Percentiles rank a stretch among this genome's conserved stretches.
Evolutionary conservation across 2,329 filamentous ascomycete genomes (phyloP).

Genomic region (Exophiala dermatitidis): DNA sequence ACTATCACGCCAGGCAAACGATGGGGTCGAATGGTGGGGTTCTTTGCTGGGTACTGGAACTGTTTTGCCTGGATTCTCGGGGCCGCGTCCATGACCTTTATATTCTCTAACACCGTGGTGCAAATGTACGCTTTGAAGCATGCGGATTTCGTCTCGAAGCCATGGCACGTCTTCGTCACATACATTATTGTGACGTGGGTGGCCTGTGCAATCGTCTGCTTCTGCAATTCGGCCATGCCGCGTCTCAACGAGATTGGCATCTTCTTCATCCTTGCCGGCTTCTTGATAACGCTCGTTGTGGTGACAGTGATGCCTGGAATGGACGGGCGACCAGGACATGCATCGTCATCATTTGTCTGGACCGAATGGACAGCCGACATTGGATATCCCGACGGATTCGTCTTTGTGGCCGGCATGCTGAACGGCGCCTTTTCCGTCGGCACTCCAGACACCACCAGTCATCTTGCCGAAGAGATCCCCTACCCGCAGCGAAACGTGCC

Average conservation of each 20-base stretch:
- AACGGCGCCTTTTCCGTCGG: slow-evolving; percentile 65
- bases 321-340: slow-evolving; percentile 29
- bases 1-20: slow-evolving; percentile 50
- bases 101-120: slow-evolving; percentile 53
- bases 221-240: slow-evolving; percentile 42
- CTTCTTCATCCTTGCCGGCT: slow-evolving; percentile 43
- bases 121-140: slow-evolving; percentile 57
- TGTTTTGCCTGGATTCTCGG: slow-evolving; percentile 53
- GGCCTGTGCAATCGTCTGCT: slow-evolving; percentile 25
- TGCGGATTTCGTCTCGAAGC: slow-evolving; percentile 41
- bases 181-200: slow-evolving; percentile 39
- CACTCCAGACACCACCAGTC: slow-evolving; percentile 56
- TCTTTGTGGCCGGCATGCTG: slow-evolving; percentile 58
- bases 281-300: slow-evolving; percentile 43
- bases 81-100: slow-evolving; percentile 52
- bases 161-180: slow-evolving; percentile 55
- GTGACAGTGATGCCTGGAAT: slow-evolving; percentile 20
- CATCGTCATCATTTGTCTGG: slow-evolving; percentile 51
- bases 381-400: slow-evolving; percentile 46
- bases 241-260: slow-evolving; percentile 35
- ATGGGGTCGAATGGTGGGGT: slow-evolving; percentile 46
- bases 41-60: slow-evolving; percentile 42
- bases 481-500: slow-evolving; percentile 53
- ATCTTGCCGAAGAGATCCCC: slow-evolving; percentile 59
- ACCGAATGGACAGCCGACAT: slow-evolving; percentile 46